These are phyloP conservation scores for Vanderwaltozyma tropicalis DNA, from an alignment of 805 yeast genomes.

Conservation along the genomic window DNA sequence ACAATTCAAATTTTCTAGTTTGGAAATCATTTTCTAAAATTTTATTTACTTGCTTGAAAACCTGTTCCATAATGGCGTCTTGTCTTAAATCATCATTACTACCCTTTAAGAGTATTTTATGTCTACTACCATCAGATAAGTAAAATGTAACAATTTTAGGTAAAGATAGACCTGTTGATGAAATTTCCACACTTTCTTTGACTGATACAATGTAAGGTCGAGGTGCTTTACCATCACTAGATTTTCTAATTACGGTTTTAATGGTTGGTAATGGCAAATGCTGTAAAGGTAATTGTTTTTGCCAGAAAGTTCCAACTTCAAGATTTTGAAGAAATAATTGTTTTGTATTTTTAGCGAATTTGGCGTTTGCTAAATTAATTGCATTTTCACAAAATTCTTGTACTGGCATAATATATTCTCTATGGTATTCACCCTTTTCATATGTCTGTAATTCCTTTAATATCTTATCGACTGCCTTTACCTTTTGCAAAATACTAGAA, in stretches of 20 bases:
- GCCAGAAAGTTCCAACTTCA: conserved; percentile 49
- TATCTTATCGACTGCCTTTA: conserved; percentile 42
- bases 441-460: conserved; percentile 32
- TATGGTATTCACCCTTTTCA: conserved; percentile 19
- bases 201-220: conserved; percentile 41
- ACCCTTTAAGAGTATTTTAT: conserved; percentile 62
- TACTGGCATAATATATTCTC: conserved; percentile 34
- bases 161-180: conserved; percentile 73
- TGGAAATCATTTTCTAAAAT: conserved; percentile 47
- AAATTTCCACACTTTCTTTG: conserved; percentile 42
- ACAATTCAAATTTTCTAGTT: conserved; percentile 46
- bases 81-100: conserved; percentile 89
- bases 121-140: conserved; percentile 48
- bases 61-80: conserved; percentile 97
- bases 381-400: conserved; percentile 42
- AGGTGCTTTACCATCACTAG: conserved; percentile 34
- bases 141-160: conserved; percentile 65
- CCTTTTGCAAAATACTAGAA: conserved; percentile 33
- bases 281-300: conserved; percentile 33
- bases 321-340: conserved; percentile 26
- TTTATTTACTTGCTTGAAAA: conserved; percentile 73
- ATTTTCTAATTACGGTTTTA: conserved; percentile 32
- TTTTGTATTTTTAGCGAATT: conserved; percentile 16
- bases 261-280: conserved; percentile 61
- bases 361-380: conserved; percentile 41